These are phyloP conservation scores for Neurospora sp. DNA, from an alignment of 2,329 filamentous ascomycete genomes.

Conservation along the genomic window DNA sequence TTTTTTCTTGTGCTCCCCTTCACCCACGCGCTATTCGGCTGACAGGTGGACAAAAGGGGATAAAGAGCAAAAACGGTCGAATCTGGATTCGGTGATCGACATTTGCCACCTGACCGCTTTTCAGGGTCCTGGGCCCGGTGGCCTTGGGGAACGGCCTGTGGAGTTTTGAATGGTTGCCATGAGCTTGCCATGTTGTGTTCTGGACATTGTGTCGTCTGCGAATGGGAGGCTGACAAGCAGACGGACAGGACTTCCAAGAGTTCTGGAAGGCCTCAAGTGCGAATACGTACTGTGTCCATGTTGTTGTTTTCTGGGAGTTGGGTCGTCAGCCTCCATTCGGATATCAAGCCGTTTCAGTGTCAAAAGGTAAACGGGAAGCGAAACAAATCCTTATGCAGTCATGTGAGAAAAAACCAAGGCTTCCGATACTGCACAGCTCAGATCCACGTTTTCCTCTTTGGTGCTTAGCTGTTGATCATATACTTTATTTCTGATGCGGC, in stretches of 20 bases:
- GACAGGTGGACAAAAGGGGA: not conserved
- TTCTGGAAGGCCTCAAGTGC: not conserved
- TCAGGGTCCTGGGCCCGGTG: not conserved
- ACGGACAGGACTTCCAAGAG: not conserved
- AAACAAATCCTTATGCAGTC: not conserved
- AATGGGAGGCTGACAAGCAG: not conserved
- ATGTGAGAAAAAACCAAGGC: not conserved
- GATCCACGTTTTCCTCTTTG: not conserved
- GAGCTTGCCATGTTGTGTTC: not conserved
- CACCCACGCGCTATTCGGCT: not conserved
- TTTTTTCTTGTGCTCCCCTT: not conserved
- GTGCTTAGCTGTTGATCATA: not conserved
- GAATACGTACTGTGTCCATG: not conserved
- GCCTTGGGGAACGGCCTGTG: not conserved
- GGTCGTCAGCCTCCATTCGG: not conserved
- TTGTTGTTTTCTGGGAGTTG: not conserved
- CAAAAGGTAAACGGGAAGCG: not conserved
- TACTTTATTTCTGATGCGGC: not conserved
- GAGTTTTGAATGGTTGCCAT: not conserved
- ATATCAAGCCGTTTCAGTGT: not conserved
- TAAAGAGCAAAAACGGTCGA: not conserved
- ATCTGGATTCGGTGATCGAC: not conserved
- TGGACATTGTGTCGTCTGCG: not conserved
- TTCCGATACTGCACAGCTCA: not conserved
- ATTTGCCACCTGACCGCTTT: not conserved